Base-by-base conservation (phyloP, 306 rosid species). In the Parietaria judaica region DNA sequence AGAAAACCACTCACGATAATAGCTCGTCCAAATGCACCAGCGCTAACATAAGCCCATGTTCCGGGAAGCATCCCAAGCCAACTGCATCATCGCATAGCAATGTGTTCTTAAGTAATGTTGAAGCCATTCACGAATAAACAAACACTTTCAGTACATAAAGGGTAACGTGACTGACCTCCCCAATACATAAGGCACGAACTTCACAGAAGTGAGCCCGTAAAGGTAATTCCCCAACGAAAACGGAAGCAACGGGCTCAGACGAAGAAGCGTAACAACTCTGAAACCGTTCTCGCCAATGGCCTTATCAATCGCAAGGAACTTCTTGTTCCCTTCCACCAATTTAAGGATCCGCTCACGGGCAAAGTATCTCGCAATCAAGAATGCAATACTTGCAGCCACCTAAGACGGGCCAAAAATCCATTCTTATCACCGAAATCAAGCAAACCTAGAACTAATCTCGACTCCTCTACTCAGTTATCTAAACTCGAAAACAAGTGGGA, bases 31-130 rank as follows among this genome's bases (percentile, higher is more conserved):
- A 92, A 88, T 66, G 99, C 99, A 61, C 99, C 99, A 8, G 99
- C 99, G 74, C 99, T 88, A 70, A 92, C 99, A 23, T 92, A 92
- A 66, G 99, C 99, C 99, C 99, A 92, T 65, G 99, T 71, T 74
- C 99, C 99, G n/a, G 99, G 99, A 79, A 92, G 99, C 99, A 92
- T 92, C 69, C 99, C 99, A 66, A 92, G 55, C 99, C 99, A 92
- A 78, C 99, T 92, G 94, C 80, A 61, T 10, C 5, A 13, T 31
- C 39, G 15, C 11, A 31, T 7, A 3, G 63, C 58, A 15, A 8
- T 17, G 55, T 44, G 54, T 52, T 66, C 31, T 23, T 23, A 23
- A 23, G 31, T 23, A 23, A 23, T 2, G 2, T 75, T 55, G 65
- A 51, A 74, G 41, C 48, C 6, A 12, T 39, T 5, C n/a, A 8